Base-by-base conservation (phyloP, 306 rosid genomes). In the Calophaca sinica region DNA sequence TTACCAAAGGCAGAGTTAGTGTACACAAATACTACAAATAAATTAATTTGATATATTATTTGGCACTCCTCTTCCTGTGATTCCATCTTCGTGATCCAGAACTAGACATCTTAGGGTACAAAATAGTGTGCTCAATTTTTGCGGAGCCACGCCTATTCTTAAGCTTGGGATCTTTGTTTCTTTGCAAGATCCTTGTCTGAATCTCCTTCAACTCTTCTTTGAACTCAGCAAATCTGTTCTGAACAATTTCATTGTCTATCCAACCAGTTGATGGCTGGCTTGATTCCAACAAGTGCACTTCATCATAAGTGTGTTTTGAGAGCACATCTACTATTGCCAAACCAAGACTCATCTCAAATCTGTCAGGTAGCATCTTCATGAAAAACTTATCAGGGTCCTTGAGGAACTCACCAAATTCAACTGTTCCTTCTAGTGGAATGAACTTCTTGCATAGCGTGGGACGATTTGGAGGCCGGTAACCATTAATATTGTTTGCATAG, bases 361-460 rank as follows among this genome's bases (percentile, higher is more conserved):
- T 88, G 10, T 75, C 78, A 32, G 96, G 96, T 63, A 90, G 39
- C 90, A 84, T 90, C 41, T 80, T 51, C 33, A 84, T 79, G 67
- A 79, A 88, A 53, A 81, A 87, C 65, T 73, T 74, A 38, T 92
- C 92, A 29, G 94, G 97, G 68, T 92, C 86, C 76, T 77, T 82
- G n/a, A 88, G 80, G 68, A 92, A 83, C 70, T 88, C 88, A 0
- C 85, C 92, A 76, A 76, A 90, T 64, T 88, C 88, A 53, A 49
- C 6, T 29, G 90, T 86, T 55, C 97, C 97, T 87, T 88, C 96
- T 33, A 20, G 14, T 33, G 97, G 97, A 68, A 87, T 64, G 70
- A 85, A 87, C 65, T 77, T 79, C 60, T 73, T 79, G 61, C 92
- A 80, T n/a, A 77, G 60, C 53, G 91, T 85, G 32, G 96, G 93